Evolutionary conservation across 768 basidiomycete genomes (phyloP), one percentile per base, ranked within the genome.

Genomic region (Psilocybe cubensis): DNA sequence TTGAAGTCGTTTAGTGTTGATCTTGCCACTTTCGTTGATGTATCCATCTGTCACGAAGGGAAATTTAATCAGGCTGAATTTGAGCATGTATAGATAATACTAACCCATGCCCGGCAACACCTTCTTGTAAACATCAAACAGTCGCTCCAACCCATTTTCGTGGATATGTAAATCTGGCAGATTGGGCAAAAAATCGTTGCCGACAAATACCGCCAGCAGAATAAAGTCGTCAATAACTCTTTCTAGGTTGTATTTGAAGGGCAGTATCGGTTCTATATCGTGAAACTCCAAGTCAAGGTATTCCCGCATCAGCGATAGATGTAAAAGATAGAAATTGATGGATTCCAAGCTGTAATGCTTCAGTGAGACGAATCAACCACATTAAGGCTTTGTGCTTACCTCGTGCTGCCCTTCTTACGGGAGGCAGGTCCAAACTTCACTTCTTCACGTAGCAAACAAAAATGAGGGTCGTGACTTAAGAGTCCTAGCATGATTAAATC

Each of bases 401-500:
- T 78, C 12, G 81, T 82, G 64, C 78, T 82, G 45, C 80, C 79
- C 74, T 93, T 96, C 79, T 84, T 92, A 74, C 78, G 84, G 55
- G 85, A 72, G 17, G 85, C 74, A 23, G 93, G 90, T 7, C 97
- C 96, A 76, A 99, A 98, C 69, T 96, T 96, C 68, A 99, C 97
- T 73, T 99, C 97, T 75, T 99, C 97, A 54, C 97, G 87, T 63
- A 99, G 77, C 54, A 98, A 79, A 74, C 96, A 98, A 74, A 98
- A 99, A 75, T 99, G 97, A 2, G 97, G 97, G 73, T 99, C 97
- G 73, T 98, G 97, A 69, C 93, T 96, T 67, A 98, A 79, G 41
- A 99, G 78, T 23, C 96, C 96, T 66, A 99, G 81, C 97, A 99
- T 99, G 74, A 99, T 93, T 62, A 99, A 75, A 76, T 99, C 97